Evolutionary conservation across 345 rosid genomes (phyloP).

Genomic region (Xanthoceras sorbifolium): DNA sequence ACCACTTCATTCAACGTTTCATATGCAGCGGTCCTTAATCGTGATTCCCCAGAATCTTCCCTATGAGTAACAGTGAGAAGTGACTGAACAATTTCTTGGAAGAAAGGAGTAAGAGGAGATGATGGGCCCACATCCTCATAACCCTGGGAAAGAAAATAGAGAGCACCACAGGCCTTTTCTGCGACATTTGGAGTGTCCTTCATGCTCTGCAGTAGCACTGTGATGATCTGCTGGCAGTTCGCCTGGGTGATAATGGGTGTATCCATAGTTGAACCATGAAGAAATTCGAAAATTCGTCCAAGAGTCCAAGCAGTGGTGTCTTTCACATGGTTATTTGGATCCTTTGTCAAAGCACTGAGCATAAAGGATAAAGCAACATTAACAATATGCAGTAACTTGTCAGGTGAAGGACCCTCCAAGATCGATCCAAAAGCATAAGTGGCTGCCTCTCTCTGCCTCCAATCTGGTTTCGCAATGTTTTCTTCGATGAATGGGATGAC

Average conservation of each 20-base stretch:
- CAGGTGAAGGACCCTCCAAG: constrained; percentile 38
- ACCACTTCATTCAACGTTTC: constrained; percentile 44
- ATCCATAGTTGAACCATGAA: constrained; percentile 43
- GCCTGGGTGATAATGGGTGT: constrained; percentile 39
- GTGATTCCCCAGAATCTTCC: constrained; percentile 50
- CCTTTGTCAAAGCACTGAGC: constrained; percentile 44
- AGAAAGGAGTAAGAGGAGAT: constrained; percentile 67
- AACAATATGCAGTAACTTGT: constrained; percentile 29
- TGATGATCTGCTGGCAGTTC: constrained; percentile 45
- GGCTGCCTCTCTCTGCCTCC: constrained; percentile 42
- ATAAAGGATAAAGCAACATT: constrained; percentile 32
- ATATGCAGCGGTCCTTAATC: constrained; percentile 45
- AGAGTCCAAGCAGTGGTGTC: constrained; percentile 53
- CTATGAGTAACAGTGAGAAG: constrained; percentile 72
- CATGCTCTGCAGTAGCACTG: constrained; percentile 48
- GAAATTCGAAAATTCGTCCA: constrained; percentile 48
- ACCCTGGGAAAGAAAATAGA: constrained; percentile 49
- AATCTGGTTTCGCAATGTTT: constrained; percentile 36
- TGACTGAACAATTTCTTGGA: constrained; percentile 72
- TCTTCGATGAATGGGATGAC: constrained; percentile 42
- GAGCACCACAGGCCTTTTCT: constrained; percentile 51
- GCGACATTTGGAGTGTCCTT: constrained; percentile 45
- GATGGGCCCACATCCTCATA: constrained; percentile 39
- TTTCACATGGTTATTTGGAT: constrained; percentile 46
- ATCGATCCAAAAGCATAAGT: constrained; percentile 39